Evolutionary conservation across 1,284 basidiomycete genomes (phyloP).

Genomic region (Melampsora abietis-canadensis): DNA sequence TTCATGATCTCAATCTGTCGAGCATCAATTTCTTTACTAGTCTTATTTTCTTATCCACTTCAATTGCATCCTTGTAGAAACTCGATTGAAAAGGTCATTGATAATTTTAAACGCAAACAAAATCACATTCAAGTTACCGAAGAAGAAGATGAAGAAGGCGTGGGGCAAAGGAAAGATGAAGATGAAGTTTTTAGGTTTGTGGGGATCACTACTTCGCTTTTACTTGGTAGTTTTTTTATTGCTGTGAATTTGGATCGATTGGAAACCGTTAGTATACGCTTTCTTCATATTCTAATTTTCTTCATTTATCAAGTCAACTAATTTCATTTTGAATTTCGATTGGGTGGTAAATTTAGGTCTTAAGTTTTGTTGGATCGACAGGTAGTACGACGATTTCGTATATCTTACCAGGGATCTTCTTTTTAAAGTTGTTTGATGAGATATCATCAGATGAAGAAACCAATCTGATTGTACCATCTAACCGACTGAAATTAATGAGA

Average conservation of each 20-base stretch:
- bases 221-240: slow-evolving; percentile 64
- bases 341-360: slow-evolving; percentile 57
- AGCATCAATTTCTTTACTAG: slow-evolving; percentile 84
- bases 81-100: slow-evolving; percentile 84
- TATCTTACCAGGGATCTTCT: slow-evolving; percentile 67
- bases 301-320: too few species aligned
- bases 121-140: background rate
- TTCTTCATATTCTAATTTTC: too few species aligned
- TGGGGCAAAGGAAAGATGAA: slow-evolving; percentile 51
- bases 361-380: slow-evolving; percentile 93
- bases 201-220: slow-evolving; percentile 68
- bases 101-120: slow-evolving; percentile 30
- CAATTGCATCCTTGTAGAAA: slow-evolving; percentile 91
- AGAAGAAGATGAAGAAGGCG: slow-evolving; percentile 48
- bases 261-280: slow-evolving; percentile 65
- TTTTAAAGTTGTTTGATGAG: slow-evolving; percentile 27
- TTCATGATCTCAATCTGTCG: slow-evolving; percentile 89
- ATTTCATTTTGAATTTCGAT: background rate
- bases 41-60: slow-evolving; percentile 66
- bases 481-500: slow-evolving; percentile 55
- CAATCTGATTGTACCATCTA: too few species aligned
- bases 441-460: background rate
- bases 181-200: slow-evolving; percentile 62
- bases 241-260: slow-evolving; percentile 66
- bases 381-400: slow-evolving; percentile 95